These are phyloP conservation scores for Teunomyces kruisii DNA, from an alignment of 805 yeast genomes.

Conservation along the genomic window DNA sequence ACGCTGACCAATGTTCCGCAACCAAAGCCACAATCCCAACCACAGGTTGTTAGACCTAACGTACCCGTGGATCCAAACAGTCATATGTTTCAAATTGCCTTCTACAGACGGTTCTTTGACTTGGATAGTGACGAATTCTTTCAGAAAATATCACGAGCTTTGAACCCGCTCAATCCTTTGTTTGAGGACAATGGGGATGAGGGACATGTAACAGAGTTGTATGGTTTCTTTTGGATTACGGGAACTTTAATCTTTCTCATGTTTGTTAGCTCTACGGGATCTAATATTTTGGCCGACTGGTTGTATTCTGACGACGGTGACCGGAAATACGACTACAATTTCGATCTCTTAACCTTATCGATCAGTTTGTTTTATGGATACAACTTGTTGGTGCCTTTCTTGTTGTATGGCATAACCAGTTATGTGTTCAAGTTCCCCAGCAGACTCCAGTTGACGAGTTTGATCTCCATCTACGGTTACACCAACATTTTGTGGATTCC, in stretches of 20 bases:
- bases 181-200: slow-evolving; percentile 28
- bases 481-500: slow-evolving; percentile 86
- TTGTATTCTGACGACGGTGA: slow-evolving; percentile 38
- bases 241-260: slow-evolving; percentile 73
- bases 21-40: slow-evolving; percentile 9
- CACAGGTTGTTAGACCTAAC: slow-evolving; percentile 28
- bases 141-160: slow-evolving; percentile 50
- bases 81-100: slow-evolving; percentile 56
- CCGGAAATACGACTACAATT: slow-evolving; percentile 55
- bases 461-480: slow-evolving; percentile 81
- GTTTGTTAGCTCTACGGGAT: slow-evolving; percentile 73
- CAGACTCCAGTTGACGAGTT: slow-evolving; percentile 52
- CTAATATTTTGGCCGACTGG: slow-evolving; percentile 61
- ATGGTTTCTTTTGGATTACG: slow-evolving; percentile 90
- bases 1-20: background rate
- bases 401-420: slow-evolving; percentile 50
- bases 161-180: slow-evolving; percentile 50
- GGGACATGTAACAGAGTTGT: slow-evolving; percentile 57
- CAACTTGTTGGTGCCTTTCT: slow-evolving; percentile 62
- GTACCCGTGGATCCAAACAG: slow-evolving; percentile 17
- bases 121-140: slow-evolving; percentile 64
- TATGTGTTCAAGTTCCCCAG: slow-evolving; percentile 54
- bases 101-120: slow-evolving; percentile 68
- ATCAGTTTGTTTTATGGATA: slow-evolving; percentile 75
- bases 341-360: slow-evolving; percentile 64